Base-by-base conservation (phyloP, 371 early-diverging fungal genomes). In the Coemansia sp. region DNA sequence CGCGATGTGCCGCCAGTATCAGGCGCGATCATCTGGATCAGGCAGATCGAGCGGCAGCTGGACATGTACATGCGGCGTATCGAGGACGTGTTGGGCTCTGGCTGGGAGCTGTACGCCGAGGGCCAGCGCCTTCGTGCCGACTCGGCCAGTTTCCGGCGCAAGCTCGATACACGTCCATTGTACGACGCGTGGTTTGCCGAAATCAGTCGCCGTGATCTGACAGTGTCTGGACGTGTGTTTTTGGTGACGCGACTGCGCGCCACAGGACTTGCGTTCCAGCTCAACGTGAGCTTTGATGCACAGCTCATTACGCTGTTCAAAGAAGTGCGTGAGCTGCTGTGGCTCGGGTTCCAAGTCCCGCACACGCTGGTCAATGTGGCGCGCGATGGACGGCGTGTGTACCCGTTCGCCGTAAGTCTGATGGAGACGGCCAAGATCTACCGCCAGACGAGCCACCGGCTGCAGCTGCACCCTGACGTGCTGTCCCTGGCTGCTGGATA, bases 21-120 rank as follows among this genome's bases (percentile, higher is more conserved):
- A 18, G 98, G 97, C 40, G 90, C 92, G 6, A 96, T 99, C 63
- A 91, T 94, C 31, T 99, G 99, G 99, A 94, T 94, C n/a, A 88
- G 90, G 56, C 95, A 97, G 80, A 95, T 99, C 71, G 99, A 99
- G 72, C 91, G 93, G 47, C 98, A 98, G 82, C 86, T 99, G 11
- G 89, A 90, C 31, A 79, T 90, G 40, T 95, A 95, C 82, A 97
- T 99, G 97, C 90, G 89, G 54, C 92, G 96, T 53, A 97, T 99
- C 10, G 98, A 98, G 78, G 95, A 93, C 80, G 96, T 99, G 26
- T 85, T 99, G 22, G 99, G 99, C 54, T 89, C 92, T 68, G 98
- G 97, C 22, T 99, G 97, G 98, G 94, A 94, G 81, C 84, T 90
- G 39, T 96, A 98, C 68, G 91, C 93, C 4, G 99, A 98, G 78